Evolutionary conservation across 257 asterid genomes (phyloP).

Genomic region (Asclepias syriaca): DNA sequence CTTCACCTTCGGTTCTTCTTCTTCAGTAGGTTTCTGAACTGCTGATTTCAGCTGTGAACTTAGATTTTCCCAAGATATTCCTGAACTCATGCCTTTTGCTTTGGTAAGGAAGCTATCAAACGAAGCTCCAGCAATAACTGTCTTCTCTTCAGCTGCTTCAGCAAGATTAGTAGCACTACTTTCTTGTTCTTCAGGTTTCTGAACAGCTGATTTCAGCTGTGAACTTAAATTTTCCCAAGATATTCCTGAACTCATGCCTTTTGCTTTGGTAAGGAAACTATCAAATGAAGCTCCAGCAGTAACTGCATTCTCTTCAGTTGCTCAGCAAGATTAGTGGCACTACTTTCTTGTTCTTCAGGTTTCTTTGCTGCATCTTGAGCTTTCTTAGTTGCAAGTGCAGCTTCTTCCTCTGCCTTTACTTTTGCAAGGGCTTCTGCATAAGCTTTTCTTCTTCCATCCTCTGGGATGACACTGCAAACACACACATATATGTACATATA

Average conservation of each 20-base stretch:
- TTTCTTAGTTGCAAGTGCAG: slow-evolving; percentile 40
- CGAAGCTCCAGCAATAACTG: slow-evolving; percentile 55
- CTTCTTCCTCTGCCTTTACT: slow-evolving; percentile 68
- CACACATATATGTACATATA: no score
- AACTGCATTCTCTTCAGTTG: slow-evolving; percentile 50
- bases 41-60: slow-evolving; percentile 33
- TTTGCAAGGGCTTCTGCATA: slow-evolving; percentile 60
- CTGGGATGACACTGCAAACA: slow-evolving; percentile 64
- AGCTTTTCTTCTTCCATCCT: slow-evolving; percentile 81
- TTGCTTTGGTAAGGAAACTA: slow-evolving; percentile 51
- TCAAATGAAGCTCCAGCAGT: slow-evolving; percentile 59
- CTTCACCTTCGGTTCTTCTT: slow-evolving; percentile 54
- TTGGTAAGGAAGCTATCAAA: slow-evolving; percentile 46
- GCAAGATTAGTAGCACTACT: slow-evolving; percentile 33
- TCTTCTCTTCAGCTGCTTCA: slow-evolving; percentile 48
- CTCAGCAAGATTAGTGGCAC: slow-evolving; percentile 34
- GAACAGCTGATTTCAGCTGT: slow-evolving; percentile 29
- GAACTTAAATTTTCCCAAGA: slow-evolving; percentile 35
- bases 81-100: slow-evolving; percentile 53
- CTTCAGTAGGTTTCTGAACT: slow-evolving; percentile 29
- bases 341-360: slow-evolving; percentile 39
- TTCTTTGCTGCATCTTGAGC: slow-evolving; percentile 50
- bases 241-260: slow-evolving; percentile 37
- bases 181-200: slow-evolving; percentile 32
- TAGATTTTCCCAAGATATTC: slow-evolving; percentile 31